phyloP scores from a whole-genome alignment of 2,329 filamentous ascomycete genomes.

The Trichophyton rubrum region DNA sequence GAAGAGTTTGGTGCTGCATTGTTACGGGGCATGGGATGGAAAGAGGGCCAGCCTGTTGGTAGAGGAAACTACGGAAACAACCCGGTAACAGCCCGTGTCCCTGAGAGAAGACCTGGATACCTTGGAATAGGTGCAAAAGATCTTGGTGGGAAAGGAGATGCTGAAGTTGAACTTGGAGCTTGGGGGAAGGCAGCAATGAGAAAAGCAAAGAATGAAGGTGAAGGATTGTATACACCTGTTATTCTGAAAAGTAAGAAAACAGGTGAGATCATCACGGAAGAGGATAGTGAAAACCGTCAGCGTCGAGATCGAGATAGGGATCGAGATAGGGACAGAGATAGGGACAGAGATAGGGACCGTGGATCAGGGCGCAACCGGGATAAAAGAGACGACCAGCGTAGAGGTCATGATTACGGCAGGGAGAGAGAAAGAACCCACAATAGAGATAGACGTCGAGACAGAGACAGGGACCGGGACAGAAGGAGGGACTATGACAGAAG shows the following conservation, averaged over 20 bases:
- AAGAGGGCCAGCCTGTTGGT: conserved; percentile 52
- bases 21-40: conserved; percentile 91
- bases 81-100: conserved; percentile 47
- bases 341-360: conserved; percentile 8
- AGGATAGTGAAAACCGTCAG: conserved; percentile 23
- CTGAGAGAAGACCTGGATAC: conserved; percentile 62
- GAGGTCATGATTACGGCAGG: conserved; percentile 10
- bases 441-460: conserved; percentile 8
- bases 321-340: conserved; percentile 14
- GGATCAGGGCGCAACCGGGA: conserved; percentile 17
- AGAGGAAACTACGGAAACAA: conserved; percentile 38
- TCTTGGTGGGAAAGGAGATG: conserved; percentile 39
- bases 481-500: conserved; percentile 2
- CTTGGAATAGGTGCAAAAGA: conserved; percentile 83
- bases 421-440: conserved; percentile 15
- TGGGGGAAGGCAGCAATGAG: conserved; percentile 57
- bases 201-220: conserved; percentile 36
- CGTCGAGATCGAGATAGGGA: conserved; percentile 11
- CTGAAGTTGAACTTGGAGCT: conserved; percentile 60
- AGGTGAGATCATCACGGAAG: conserved; percentile 50
- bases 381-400: conserved; percentile 18
- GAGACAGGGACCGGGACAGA: conserved; percentile 14
- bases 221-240: conserved; percentile 49
- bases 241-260: conserved; percentile 50
- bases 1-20: conserved; percentile 90